Percentiles rank a stretch among this genome's conserved stretches.
Conservation (phyloP, 1,139 yeast genomes). For the Candida glucosophila region DNA sequence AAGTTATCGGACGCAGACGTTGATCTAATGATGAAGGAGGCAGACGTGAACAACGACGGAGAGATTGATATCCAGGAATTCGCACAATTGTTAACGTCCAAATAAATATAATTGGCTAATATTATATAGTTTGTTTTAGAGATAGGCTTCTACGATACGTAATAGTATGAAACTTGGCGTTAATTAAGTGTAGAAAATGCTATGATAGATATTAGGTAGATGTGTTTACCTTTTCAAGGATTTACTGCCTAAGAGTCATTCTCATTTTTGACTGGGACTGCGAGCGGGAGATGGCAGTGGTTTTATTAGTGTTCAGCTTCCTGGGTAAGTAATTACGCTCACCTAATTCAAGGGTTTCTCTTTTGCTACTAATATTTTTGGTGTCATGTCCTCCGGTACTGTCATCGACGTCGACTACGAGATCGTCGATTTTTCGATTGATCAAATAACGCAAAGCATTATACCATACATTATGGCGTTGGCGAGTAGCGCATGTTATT, state of each 20-base stretch:
- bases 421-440: conserved; percentile 57
- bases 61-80: conserved; percentile 95
- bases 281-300: conserved; percentile 19
- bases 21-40: conserved; percentile 93
- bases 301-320: too few species aligned
- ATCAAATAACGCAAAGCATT: conserved; percentile 74
- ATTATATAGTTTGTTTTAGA: background rate
- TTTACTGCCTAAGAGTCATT: too few species aligned
- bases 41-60: conserved; percentile 92
- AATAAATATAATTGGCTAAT: conserved; percentile 13
- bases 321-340: conserved; percentile 27
- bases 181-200: too few species aligned
- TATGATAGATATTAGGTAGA: too few species aligned
- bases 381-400: conserved; percentile 9
- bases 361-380: conserved; percentile 2
- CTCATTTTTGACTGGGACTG: conserved; percentile 9
- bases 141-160: too few species aligned
- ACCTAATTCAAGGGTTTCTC: conserved; percentile 11
- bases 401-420: conserved; percentile 33
- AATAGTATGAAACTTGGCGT: too few species aligned
- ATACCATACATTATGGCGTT: conserved; percentile 88
- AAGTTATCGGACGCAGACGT: conserved; percentile 93
- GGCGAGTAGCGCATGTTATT: conserved; percentile 81
- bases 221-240: too few species aligned
- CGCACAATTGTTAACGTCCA: conserved; percentile 62